A percentile compares a stretch with the other conserved stretches of the same genome.
phyloP scores from a whole-genome alignment of 2,329 filamentous ascomycete species.

The Botrytis squamosa region DNA sequence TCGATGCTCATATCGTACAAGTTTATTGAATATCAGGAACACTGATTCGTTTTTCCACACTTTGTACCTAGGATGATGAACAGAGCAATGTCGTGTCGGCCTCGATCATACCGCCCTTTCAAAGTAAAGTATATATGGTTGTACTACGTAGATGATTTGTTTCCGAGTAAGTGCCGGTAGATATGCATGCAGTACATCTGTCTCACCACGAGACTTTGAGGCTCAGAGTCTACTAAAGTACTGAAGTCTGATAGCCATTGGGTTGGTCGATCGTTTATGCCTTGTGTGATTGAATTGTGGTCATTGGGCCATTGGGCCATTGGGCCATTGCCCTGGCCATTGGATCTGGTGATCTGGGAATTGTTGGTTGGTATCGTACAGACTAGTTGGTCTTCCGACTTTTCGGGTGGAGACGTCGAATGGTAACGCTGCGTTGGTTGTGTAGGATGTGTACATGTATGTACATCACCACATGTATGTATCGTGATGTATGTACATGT shows the following conservation, averaged over 20 bases:
- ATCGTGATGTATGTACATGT: too few species aligned
- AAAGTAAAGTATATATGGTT: not conserved
- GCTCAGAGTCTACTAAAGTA: not conserved
- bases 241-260: not conserved
- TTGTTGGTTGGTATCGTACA: not conserved
- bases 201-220: not conserved
- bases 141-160: not conserved
- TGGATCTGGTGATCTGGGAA: not conserved
- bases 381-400: not conserved
- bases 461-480: too few species aligned
- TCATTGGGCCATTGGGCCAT: not conserved
- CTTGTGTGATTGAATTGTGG: not conserved
- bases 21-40: not conserved
- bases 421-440: not conserved
- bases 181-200: not conserved
- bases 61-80: not conserved
- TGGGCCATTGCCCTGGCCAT: not conserved
- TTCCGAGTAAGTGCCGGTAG: not conserved
- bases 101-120: slow-evolving; percentile 12
- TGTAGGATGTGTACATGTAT: too few species aligned
- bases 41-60: not conserved
- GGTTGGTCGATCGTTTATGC: not conserved
- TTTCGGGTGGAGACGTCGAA: not conserved
- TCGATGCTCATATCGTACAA: not conserved
- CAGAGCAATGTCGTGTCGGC: not conserved